Conservation (phyloP, 2,329 filamentous ascomycete species). For the Sporothrix globosa region DNA sequence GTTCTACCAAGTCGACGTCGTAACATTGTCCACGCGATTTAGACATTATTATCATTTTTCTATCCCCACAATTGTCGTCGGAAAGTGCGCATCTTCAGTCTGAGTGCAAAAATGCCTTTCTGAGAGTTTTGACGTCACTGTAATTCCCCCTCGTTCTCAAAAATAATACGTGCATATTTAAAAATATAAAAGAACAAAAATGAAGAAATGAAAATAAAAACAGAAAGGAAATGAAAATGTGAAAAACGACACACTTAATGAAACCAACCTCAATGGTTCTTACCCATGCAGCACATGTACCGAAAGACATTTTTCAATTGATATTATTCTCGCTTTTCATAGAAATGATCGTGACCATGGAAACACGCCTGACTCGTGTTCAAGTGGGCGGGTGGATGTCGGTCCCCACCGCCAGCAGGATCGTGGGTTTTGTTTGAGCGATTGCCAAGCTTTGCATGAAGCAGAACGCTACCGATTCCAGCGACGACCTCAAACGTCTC, state of each 20-base stretch:
- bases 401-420: no score
- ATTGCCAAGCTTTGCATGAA: constrained; percentile 33
- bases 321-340: background rate
- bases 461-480: constrained; percentile 18
- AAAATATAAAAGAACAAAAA: no score
- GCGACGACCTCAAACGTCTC: constrained; percentile 31
- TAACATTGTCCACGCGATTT: background rate
- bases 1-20: background rate
- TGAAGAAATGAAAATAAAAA: no score
- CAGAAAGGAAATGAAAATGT: background rate
- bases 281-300: background rate
- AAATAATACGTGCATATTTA: no score
- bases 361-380: background rate
- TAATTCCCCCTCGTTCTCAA: background rate
- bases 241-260: no score
- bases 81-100: background rate
- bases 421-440: constrained; percentile 9
- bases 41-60: background rate
- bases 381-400: no score
- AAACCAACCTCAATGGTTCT: background rate
- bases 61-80: constrained; percentile 18
- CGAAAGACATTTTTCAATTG: background rate
- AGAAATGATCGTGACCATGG: background rate
- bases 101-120: background rate
- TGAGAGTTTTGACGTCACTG: background rate